Evolutionary conservation across 768 basidiomycete species (phyloP).

Genomic region (Phylloporus sp.): DNA sequence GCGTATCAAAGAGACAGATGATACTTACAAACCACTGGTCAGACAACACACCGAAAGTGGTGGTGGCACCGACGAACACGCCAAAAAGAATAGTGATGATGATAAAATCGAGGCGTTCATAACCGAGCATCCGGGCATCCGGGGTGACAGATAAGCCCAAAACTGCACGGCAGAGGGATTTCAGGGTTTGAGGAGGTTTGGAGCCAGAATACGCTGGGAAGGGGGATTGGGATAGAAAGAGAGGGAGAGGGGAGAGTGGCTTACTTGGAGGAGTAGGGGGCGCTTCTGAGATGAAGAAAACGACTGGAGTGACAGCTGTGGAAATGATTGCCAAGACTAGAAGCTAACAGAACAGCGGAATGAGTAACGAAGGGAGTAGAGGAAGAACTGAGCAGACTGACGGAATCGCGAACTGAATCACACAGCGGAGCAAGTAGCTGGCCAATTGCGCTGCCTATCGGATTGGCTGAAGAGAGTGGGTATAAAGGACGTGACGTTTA

Average conservation of each 20-base stretch:
- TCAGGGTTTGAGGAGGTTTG: constrained; percentile 50
- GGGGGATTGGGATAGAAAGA: neutral
- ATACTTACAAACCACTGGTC: constrained; percentile 61
- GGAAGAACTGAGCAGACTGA: constrained; percentile 31
- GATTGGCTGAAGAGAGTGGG: constrained; percentile 49
- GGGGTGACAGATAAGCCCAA: constrained; percentile 38
- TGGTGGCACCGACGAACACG: constrained; percentile 59
- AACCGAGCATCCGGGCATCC: constrained; percentile 54
- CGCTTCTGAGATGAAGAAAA: constrained; percentile 53
- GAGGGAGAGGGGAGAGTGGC: constrained; percentile 8
- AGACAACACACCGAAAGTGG: constrained; percentile 62
- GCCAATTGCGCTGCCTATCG: constrained; percentile 67
- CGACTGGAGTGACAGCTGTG: constrained; percentile 55
- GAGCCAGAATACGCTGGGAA: constrained; percentile 64
- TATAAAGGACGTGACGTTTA: neutral
- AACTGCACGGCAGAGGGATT: constrained; percentile 53
- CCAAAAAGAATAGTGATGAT: constrained; percentile 62
- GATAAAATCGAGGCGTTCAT: constrained; percentile 68
- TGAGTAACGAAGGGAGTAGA: neutral
- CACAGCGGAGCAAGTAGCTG: constrained; percentile 69
- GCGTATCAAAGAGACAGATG: too few species aligned
- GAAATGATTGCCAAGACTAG: constrained; percentile 69
- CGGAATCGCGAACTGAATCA: constrained; percentile 53
- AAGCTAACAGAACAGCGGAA: constrained; percentile 39
- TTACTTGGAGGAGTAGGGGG: constrained; percentile 81